These are phyloP conservation scores for Dendrocalamus latiflorus DNA, from an alignment of 202 grass and related monocot species.

Conservation along the genomic window DNA sequence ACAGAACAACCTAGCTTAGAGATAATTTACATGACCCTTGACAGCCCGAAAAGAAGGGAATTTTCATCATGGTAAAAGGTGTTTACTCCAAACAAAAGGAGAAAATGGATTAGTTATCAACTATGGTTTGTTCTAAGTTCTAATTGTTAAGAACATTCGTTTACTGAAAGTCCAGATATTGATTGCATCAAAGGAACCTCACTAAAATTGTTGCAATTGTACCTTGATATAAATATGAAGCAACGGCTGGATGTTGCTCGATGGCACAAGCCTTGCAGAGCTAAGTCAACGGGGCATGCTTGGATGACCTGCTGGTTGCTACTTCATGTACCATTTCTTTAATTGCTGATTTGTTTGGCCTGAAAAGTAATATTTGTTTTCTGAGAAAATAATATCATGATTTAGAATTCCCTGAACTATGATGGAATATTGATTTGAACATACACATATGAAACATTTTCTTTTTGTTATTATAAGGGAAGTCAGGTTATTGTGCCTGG, in stretches of 20 bases:
- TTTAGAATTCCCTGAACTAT: not conserved
- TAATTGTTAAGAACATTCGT: not conserved
- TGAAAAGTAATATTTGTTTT: not conserved
- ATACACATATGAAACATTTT: not conserved
- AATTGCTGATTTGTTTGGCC: not conserved
- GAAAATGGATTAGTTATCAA: not conserved
- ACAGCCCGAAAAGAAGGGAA: too few relatives aligned
- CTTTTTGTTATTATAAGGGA: not conserved
- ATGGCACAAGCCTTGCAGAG: not conserved
- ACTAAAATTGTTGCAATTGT: not conserved
- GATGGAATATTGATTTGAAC: not conserved
- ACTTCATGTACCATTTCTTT: not conserved
- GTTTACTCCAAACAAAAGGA: not conserved
- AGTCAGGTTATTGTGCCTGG: not conserved
- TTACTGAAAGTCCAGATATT: not conserved
- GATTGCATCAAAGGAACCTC: not conserved
- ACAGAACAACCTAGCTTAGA: too few relatives aligned
- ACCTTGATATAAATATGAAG: not conserved
- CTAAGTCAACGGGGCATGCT: slow-evolving; percentile 28
- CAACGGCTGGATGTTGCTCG: not conserved
- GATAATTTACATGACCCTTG: too few relatives aligned
- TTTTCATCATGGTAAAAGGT: too few relatives aligned
- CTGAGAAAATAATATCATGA: not conserved
- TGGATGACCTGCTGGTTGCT: not conserved
- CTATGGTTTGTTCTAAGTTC: not conserved